A percentile compares a stretch with the other conserved stretches of the same genome.
phyloP scores from a whole-genome alignment of 768 basidiomycete genomes.

The Suillus discolor region DNA sequence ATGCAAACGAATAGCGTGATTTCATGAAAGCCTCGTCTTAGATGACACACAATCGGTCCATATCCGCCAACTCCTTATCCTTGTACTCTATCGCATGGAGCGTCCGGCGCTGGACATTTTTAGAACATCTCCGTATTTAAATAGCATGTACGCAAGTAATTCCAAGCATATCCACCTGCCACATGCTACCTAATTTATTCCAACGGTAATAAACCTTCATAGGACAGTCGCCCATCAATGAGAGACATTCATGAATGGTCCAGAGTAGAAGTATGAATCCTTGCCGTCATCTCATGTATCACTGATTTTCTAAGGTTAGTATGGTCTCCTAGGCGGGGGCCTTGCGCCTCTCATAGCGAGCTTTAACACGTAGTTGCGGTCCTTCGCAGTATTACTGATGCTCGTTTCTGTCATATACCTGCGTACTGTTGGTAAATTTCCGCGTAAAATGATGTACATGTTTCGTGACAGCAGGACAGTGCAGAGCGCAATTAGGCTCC shows the following conservation, averaged over 20 bases:
- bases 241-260: background rate
- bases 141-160: background rate
- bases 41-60: background rate
- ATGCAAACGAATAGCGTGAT: conserved; percentile 38
- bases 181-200: background rate
- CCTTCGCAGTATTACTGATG: background rate
- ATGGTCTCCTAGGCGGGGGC: background rate
- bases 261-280: background rate
- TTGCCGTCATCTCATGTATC: background rate
- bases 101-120: background rate
- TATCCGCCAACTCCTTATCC: background rate
- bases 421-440: background rate
- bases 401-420: background rate
- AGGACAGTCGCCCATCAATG: background rate
- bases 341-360: background rate
- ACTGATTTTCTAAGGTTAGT: background rate
- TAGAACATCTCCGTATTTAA: background rate
- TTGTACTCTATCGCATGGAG: background rate
- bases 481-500: background rate
- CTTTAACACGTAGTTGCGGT: background rate
- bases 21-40: background rate
- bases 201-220: background rate
- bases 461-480: background rate
- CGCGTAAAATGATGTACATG: background rate
- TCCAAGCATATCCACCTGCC: background rate